phyloP scores from a whole-genome alignment of 768 basidiomycete species.

The Leucosporidium creatinivorum region DNA sequence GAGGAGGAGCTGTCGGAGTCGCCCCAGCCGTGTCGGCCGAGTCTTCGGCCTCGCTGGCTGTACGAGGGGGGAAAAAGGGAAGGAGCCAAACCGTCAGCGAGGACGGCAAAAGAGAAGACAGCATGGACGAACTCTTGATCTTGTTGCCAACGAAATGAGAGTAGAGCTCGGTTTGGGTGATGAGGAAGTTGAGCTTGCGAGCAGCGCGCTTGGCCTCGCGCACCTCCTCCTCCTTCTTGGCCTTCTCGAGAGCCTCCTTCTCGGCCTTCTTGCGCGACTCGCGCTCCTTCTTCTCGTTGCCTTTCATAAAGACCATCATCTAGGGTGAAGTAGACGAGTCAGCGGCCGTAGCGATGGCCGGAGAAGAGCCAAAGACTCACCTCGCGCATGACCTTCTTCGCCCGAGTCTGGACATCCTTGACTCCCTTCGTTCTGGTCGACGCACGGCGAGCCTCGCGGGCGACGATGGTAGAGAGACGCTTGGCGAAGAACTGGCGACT shows the following conservation, averaged over 20 bases:
- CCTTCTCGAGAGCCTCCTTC: constrained; percentile 81
- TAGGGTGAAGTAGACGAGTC: constrained; percentile 40
- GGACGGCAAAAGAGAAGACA: background rate
- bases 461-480: constrained; percentile 65
- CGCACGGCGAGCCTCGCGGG: constrained; percentile 69
- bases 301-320: constrained; percentile 96
- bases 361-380: constrained; percentile 1
- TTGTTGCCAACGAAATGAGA: constrained; percentile 99
- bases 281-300: constrained; percentile 93
- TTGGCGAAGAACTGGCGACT: constrained; percentile 63
- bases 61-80: no score
- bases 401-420: constrained; percentile 77
- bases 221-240: constrained; percentile 83
- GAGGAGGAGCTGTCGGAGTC: background rate
- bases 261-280: constrained; percentile 88
- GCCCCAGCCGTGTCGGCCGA: constrained; percentile 38
- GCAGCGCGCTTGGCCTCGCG: constrained; percentile 89
- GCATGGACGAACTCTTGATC: constrained; percentile 43
- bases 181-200: constrained; percentile 93
- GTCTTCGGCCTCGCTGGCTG: constrained; percentile 43
- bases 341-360: background rate
- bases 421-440: constrained; percentile 64
- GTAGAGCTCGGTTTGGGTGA: constrained; percentile 97
- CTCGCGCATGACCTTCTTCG: constrained; percentile 77
- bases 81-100: no score